Conservation (phyloP, 805 yeast genomes). For the Saccharomycopsis synnaedendra region DNA sequence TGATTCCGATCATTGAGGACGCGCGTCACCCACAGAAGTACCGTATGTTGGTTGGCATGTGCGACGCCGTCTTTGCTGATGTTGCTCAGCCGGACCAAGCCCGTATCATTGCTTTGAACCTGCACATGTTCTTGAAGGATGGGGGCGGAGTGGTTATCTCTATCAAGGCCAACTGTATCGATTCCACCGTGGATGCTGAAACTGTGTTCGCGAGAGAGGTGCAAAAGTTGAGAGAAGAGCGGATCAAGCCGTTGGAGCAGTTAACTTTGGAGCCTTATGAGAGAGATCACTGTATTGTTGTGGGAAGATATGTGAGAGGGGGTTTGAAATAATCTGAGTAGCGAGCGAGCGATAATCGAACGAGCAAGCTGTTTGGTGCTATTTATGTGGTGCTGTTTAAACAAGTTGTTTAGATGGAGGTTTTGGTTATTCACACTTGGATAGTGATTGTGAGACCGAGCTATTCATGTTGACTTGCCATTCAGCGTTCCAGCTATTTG, state of each 20-base stretch:
- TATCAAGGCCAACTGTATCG: constrained; percentile 99
- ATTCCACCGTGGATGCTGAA: constrained; percentile 98
- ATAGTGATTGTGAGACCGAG: too few relatives aligned
- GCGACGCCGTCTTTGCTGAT: constrained; percentile 96
- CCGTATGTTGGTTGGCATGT: constrained; percentile 99
- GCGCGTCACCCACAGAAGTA: constrained; percentile 99
- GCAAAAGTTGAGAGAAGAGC: constrained; percentile 96
- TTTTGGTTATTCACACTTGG: too few relatives aligned
- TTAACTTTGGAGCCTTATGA: constrained; percentile 98
- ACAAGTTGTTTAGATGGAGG: too few relatives aligned
- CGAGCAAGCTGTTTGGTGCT: background rate
- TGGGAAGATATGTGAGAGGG: constrained; percentile 92
- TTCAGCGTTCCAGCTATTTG: too few relatives aligned
- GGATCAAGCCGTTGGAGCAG: constrained; percentile 97
- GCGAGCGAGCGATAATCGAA: background rate
- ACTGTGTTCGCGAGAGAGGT: constrained; percentile 99
- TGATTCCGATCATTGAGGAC: constrained; percentile 97
- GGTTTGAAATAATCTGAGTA: constrained; percentile 27
- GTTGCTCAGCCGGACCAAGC: constrained; percentile 99
- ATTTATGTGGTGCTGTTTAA: too few relatives aligned
- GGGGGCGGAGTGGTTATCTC: constrained; percentile 98
- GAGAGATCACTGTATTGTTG: constrained; percentile 99
- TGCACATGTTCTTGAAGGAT: constrained; percentile 96
- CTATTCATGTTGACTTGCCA: too few relatives aligned
- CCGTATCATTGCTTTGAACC: constrained; percentile 96